phyloP scores from a whole-genome alignment of 139 green algal genomes.

The Tetraselmis striata region DNA sequence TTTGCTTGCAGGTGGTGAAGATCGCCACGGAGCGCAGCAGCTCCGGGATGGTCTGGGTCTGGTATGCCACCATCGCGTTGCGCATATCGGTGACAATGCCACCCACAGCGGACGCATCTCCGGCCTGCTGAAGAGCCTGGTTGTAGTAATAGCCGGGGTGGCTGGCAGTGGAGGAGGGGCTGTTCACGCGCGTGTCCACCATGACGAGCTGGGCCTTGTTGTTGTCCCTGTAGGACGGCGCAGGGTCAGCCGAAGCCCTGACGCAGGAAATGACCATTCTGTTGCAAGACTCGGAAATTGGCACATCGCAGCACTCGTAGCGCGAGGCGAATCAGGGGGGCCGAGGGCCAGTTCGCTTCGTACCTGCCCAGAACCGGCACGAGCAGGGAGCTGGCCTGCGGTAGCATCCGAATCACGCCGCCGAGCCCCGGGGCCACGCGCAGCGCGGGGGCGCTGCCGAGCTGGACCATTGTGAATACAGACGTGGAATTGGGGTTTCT shows the following conservation, averaged over 20 bases:
- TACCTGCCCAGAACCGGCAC: neutral
- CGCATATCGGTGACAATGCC: neutral
- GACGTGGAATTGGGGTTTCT: too few species aligned
- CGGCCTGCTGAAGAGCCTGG: too few species aligned
- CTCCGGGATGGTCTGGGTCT: constrained; percentile 33
- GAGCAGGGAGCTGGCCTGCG: neutral
- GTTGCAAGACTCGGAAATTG: neutral
- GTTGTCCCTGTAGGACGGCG: neutral
- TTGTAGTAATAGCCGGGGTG: neutral
- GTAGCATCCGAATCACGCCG: neutral
- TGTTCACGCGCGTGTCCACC: neutral
- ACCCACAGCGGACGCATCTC: neutral
- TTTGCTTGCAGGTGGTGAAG: constrained; percentile 35
- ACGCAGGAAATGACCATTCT: neutral
- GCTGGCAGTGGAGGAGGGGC: neutral
- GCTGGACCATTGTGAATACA: too few species aligned
- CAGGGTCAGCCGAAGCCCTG: neutral
- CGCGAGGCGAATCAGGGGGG: neutral
- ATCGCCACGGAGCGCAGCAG: constrained; percentile 34
- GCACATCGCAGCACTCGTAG: neutral
- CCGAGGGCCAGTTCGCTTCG: neutral
- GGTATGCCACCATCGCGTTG: neutral
- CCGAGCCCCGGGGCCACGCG: too few species aligned
- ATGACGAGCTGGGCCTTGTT: neutral
- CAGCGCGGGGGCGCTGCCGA: too few species aligned